Base-by-base conservation (phyloP, 1,139 yeast species). In the Wickerhamomyces sp. region DNA sequence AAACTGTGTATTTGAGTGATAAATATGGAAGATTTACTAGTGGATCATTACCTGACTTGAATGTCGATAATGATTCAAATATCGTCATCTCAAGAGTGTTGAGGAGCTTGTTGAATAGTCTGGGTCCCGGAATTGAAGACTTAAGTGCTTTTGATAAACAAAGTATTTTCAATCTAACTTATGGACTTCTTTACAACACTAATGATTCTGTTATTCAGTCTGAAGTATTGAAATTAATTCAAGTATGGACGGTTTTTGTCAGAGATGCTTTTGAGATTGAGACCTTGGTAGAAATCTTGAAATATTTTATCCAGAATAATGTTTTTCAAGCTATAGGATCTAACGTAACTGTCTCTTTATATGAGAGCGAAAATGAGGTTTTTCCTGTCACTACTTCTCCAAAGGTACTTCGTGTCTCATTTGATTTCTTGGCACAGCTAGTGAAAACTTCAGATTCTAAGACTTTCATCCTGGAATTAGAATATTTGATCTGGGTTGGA, bases 21-120 rank as follows among this genome's bases (percentile, higher is more conserved):
- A 56, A 68, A 1, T 88, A 75, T 56, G 81, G 86, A 14, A 60
- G 63, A 13, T 70, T 65, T 44, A 65, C 73, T 5, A 45, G 72
- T 0, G 61, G 68, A 1, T 60, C 73, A 12, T 61, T 71, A 14
- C 65, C 74, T 22, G 76, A 78, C 46, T 57, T 76, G 43, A 76
- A 74, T 42, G 58, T 62, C 31, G 68, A 68, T 27, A 59, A 59
- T 30, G 64, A 73, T 27, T 64, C 76, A 0, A 59, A 63, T 31
- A 50, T 56, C 3, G 64, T 66, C 2, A 55, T 74, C 20, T 66
- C 70, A 1, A 62, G 66, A 21, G 64, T 71, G n/a, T 47, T 71
- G 19, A 63, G 65, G 36, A 59, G 67, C 9, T 47, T 75, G 13
- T 64, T 76, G 16, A 67, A 72, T 31, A 65, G 68, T 16, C 46